phyloP scores from a whole-genome alignment of 208 protist species.

The Trypanosomatidae sp. region DNA sequence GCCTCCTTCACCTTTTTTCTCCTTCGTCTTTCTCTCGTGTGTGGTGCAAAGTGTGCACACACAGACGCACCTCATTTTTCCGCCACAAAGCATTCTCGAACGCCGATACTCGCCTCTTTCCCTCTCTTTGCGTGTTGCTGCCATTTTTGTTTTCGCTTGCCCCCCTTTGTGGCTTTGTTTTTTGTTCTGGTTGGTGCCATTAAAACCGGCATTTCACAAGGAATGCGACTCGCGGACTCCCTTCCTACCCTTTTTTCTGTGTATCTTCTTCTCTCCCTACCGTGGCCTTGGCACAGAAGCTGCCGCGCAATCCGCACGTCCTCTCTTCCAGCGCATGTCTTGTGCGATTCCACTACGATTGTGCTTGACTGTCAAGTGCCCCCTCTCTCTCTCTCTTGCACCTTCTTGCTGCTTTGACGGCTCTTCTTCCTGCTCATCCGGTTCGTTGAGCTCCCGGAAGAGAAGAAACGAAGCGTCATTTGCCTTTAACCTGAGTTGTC shows the following conservation, averaged over 20 bases:
- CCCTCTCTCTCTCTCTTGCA: neutral
- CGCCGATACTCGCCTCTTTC: neutral
- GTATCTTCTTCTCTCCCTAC: no score
- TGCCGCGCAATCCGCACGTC: neutral
- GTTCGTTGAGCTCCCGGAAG: neutral
- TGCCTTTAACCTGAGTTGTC: neutral
- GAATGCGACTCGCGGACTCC: neutral
- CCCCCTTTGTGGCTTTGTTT: neutral
- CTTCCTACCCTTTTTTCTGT: conserved; percentile 2
- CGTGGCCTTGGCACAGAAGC: neutral
- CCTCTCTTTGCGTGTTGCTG: neutral
- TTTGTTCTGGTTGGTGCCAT: neutral
- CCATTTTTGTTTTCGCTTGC: neutral
- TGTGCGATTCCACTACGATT: neutral
- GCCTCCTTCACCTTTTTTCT: conserved; percentile 62
- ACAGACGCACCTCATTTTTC: neutral
- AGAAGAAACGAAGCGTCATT: neutral
- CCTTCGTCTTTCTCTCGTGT: neutral
- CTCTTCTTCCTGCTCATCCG: neutral
- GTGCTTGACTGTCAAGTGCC: neutral
- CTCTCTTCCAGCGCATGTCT: neutral
- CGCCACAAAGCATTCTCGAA: no score
- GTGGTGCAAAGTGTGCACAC: neutral
- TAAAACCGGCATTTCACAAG: no score
- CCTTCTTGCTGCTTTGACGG: neutral